Percentiles rank a stretch among this genome's conserved stretches.
Conservation (phyloP, 106 monocot species). For the Platanthera zijinensis region DNA sequence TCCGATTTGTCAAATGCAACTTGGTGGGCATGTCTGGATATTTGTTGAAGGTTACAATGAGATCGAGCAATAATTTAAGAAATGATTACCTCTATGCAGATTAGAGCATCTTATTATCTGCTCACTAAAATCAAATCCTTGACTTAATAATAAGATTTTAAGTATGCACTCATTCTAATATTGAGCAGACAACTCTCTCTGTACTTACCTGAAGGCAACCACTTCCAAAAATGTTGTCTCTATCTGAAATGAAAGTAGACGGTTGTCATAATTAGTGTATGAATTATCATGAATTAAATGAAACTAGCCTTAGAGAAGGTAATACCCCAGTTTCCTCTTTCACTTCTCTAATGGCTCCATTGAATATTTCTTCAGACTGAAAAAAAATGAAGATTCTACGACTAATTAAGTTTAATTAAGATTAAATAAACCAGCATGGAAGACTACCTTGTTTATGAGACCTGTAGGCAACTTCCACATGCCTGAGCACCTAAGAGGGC, state of each 20-base stretch:
- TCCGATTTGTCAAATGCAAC: slow-evolving; percentile 78
- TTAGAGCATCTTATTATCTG: too few species aligned
- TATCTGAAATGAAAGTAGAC: slow-evolving; percentile 42
- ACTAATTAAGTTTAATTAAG: not conserved
- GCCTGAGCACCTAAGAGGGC: slow-evolving; percentile 66
- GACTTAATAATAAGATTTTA: too few species aligned
- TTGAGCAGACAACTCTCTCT: too few species aligned
- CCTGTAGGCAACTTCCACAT: slow-evolving; percentile 90
- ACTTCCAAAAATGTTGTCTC: slow-evolving; percentile 67
- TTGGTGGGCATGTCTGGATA: slow-evolving; percentile 68
- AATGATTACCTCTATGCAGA: too few species aligned
- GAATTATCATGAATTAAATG: not conserved
- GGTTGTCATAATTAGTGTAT: not conserved
- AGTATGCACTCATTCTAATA: too few species aligned
- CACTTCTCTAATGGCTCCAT: slow-evolving; percentile 3
- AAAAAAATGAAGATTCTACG: not conserved
- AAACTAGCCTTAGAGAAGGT: not conserved
- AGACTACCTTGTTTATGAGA: slow-evolving; percentile 70
- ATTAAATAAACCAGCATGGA: not conserved
- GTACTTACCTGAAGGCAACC: slow-evolving; percentile 72
- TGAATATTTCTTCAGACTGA: slow-evolving; percentile 10
- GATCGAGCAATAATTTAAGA: too few species aligned
- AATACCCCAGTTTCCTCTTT: slow-evolving; percentile 4
- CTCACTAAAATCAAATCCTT: too few species aligned
- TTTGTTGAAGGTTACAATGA: too few species aligned